These are phyloP conservation scores for Pelargonium nanum DNA, from an alignment of 345 rosid genomes.

Conservation along the genomic window DNA sequence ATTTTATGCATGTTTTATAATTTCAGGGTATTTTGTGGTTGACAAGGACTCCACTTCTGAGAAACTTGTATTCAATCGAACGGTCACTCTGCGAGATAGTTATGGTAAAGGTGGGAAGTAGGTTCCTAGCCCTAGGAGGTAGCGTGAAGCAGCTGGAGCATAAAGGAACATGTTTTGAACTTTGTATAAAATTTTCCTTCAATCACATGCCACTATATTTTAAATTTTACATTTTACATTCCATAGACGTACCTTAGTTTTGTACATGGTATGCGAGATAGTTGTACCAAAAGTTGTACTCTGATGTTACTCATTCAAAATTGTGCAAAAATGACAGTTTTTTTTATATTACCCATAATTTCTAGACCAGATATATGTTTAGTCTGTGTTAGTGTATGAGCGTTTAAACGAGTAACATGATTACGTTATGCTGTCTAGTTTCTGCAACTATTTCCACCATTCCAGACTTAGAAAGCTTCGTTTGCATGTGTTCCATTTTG, in stretches of 20 bases:
- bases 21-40: slow-evolving; percentile 64
- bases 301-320: not conserved
- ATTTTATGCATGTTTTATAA: slow-evolving; percentile 5
- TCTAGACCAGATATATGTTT: not conserved
- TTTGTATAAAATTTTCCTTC: not conserved
- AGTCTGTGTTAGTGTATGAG: no score
- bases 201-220: not conserved
- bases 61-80: slow-evolving; percentile 75
- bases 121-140: not conserved
- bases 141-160: not conserved
- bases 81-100: slow-evolving; percentile 59
- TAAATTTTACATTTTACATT: no score
- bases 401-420: not conserved
- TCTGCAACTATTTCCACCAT: not conserved
- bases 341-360: not conserved
- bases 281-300: not conserved
- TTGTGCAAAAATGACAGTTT: no score
- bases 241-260: not conserved
- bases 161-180: not conserved
- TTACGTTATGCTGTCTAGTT: not conserved
- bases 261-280: not conserved
- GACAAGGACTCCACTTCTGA: slow-evolving; percentile 69
- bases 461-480: not conserved
- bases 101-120: slow-evolving; percentile 45
- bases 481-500: not conserved